Base-by-base conservation (phyloP, 805 yeast species). In the Ogataea kodamae region DNA sequence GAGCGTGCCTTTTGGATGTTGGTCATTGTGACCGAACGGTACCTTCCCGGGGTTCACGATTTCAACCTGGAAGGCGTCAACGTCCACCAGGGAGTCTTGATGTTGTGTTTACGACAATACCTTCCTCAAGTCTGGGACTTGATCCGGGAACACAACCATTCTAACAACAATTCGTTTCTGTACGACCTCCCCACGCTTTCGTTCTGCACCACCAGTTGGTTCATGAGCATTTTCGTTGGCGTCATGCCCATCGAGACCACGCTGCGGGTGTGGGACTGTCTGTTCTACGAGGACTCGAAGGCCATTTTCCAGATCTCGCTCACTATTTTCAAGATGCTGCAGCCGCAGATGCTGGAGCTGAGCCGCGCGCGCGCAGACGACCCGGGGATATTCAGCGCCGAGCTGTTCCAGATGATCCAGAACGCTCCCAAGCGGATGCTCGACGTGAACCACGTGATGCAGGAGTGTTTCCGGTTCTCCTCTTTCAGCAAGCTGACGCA, bases 1-100 rank as follows among this genome's bases (percentile, higher is more conserved):
- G 97, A 90, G 50, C 72, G 72, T 40, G 78, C 96, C 0, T 90
- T 92, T 55, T 90, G 98, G 97, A 82, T 92, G 95, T 68, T 90
- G 49, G 95, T 86, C 2, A 84, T 89, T 17, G 76, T 90, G 34
- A 87, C 97, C 0, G 88, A 88, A 39, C 65, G 78, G 34, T 86
- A 81, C 41, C 67, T 90, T 15, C 96, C 97, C 0, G 95, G 95
- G 5, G 86, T 90, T 15, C 98, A 90, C 59, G 90, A 88, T 39
- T 72, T 85, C 20, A 81, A 81, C 49, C 62, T 90, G 14, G 97
- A 92, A 63, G 97, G 97, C 28, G 97, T 92, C 13, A 89, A 86
- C 52, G 74, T 92, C 11, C 95, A 89, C 54, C 98, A 90, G 57
- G 97, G 97, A 9, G 95, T 92, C 1, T 61, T 90, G 28, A 81